A percentile compares a stretch with the other conserved stretches of the same genome.
Evolutionary conservation across 75 land plant species (phyloP).

Genomic region (Picea glauca): DNA sequence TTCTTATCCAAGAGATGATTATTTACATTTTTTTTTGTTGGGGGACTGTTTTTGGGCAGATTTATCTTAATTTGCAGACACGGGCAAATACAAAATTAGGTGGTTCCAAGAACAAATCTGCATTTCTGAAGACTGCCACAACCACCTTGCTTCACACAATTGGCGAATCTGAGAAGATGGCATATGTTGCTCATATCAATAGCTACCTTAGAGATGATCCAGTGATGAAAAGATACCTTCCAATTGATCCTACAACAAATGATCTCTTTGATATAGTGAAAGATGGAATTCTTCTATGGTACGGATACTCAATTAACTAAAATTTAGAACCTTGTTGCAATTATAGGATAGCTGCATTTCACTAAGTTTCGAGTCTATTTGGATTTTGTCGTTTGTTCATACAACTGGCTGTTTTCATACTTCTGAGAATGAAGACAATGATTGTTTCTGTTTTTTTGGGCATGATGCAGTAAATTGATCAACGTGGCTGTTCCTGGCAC

Average conservation of each 20-base stretch:
- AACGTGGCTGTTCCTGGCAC: slow-evolving; percentile 58
- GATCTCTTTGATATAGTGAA: slow-evolving; percentile 43
- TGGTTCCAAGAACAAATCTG: slow-evolving; percentile 14
- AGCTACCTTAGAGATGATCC: slow-evolving; percentile 36
- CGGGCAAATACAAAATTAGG: slow-evolving; percentile 13
- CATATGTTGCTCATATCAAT: slow-evolving; percentile 51
- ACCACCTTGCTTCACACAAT: slow-evolving; percentile 50
- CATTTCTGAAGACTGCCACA: slow-evolving; percentile 39
- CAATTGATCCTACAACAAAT: slow-evolving; percentile 39
- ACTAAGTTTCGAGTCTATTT: neutral
- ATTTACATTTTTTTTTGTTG: neutral
- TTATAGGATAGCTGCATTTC: neutral
- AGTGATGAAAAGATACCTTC: slow-evolving; percentile 24
- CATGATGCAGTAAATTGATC: slow-evolving; percentile 41
- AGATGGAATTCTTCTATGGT: slow-evolving; percentile 51
- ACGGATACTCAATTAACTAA: slow-evolving; percentile 1
- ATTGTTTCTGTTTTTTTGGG: neutral
- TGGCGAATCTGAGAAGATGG: slow-evolving; percentile 53
- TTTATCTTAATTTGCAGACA: slow-evolving; percentile 6
- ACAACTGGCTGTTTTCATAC: no score
- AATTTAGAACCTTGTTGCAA: neutral
- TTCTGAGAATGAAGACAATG: neutral
- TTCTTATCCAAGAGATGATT: neutral
- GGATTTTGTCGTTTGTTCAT: neutral
- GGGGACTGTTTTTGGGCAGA: neutral